Percentiles rank a stretch among this genome's conserved stretches.
Conservation (phyloP, 2,329 filamentous ascomycete genomes). For the Atkinsonella texensis region DNA sequence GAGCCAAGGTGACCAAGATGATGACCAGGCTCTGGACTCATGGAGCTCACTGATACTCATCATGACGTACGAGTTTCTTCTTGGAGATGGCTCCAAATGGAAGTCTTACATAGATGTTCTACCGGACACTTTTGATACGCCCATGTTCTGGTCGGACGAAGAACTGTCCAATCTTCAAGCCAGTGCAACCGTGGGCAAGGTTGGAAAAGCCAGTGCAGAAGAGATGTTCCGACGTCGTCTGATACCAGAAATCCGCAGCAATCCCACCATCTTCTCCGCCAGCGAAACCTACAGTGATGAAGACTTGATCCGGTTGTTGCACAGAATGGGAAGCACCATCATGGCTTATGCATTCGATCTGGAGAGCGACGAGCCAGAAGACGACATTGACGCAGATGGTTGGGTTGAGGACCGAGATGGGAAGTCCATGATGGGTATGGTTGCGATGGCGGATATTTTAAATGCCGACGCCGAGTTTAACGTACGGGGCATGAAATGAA, state of each 20-base stretch:
- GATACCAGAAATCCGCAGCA: slow-evolving; percentile 35
- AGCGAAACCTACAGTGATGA: slow-evolving; percentile 26
- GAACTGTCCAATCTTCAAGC: slow-evolving; percentile 66
- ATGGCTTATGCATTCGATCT: slow-evolving; percentile 93
- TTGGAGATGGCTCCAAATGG: slow-evolving; percentile 53
- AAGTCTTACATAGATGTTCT: slow-evolving; percentile 67
- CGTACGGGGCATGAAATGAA: slow-evolving; percentile 28
- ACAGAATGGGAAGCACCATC: slow-evolving; percentile 76
- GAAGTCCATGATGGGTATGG: slow-evolving; percentile 63
- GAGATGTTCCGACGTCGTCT: slow-evolving; percentile 48
- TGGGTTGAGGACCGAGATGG: slow-evolving; percentile 53
- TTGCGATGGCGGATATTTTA: slow-evolving; percentile 79
- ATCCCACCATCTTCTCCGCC: slow-evolving; percentile 31
- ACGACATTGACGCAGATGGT: slow-evolving; percentile 49
- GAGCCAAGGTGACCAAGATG: slow-evolving; percentile 22
- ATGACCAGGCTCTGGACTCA: slow-evolving; percentile 31
- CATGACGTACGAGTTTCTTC: slow-evolving; percentile 65
- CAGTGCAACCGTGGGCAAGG: slow-evolving; percentile 62
- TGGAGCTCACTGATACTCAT: slow-evolving; percentile 57
- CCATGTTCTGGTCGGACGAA: slow-evolving; percentile 74
- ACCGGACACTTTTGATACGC: slow-evolving; percentile 61
- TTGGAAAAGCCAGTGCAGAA: slow-evolving; percentile 63
- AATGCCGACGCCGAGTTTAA: slow-evolving; percentile 87
- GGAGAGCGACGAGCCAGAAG: slow-evolving; percentile 40
- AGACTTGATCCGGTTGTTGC: slow-evolving; percentile 43